Base-by-base conservation (phyloP, 2,329 filamentous ascomycete genomes). In the Exophiala calicioides region DNA sequence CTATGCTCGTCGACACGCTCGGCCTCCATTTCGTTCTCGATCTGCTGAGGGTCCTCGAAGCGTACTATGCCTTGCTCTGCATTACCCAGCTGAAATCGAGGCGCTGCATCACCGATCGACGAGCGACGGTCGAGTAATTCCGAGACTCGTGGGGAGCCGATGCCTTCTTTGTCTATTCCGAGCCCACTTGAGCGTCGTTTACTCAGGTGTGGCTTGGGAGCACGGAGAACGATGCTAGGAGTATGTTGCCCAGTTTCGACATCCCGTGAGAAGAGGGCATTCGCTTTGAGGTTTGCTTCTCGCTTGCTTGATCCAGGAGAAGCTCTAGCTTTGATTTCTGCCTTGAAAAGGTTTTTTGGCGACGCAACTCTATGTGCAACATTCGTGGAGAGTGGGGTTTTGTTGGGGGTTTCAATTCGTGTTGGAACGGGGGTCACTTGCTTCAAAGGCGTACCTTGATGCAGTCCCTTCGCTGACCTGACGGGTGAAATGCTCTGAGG, bases 81-180 rank as follows among this genome's bases (percentile, higher is more conserved):
- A 36, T 66, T 55, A 70, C 79, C 26, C 24, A 84, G 80, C 20
- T 83, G 70, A 58, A 90, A 90, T 5, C 76, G 70, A 10, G 72
- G 71, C 1, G 84, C 79, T 16, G 78, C 72, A 31, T 90, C 83
- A 16, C 84, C 80, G 50, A 91, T 84, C 1, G 86, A 90, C 34
- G 73, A 77, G 37, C 88, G 79, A 24, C 82, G 80, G 54, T 87
- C 85, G 24, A 90, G 76, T 23, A 90, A 74, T 20, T 81, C 84
- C 16, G 85, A 76, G 43, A 91, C 79, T 41, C 80, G 81, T 4
- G 87, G 88, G 1, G 88, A 91, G 5, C 88, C 87, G 44, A 90
- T 76, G 0, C 86, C 87, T 52, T 77, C 71, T 54, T 79, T 80
- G 58, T 88, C 86, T 52, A 81, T 79, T 16, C 86, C 85, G 51